These are phyloP conservation scores for Aureobasidium sp. DNA, from an alignment of 2,329 filamentous ascomycete genomes.

Conservation along the genomic window DNA sequence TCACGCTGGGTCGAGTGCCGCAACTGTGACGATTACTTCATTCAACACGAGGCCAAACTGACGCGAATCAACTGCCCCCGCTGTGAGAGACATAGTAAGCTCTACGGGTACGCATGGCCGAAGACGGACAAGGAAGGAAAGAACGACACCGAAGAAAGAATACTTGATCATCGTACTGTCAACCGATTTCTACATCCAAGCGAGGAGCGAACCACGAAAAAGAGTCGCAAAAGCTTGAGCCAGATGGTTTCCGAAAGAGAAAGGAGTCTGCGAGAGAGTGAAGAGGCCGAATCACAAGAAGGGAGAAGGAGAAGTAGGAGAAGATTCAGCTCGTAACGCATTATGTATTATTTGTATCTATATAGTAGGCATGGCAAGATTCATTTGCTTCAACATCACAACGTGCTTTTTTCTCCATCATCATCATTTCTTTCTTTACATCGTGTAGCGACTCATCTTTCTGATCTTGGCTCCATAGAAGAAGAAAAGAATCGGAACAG, in stretches of 20 bases:
- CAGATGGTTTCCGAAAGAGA: slow-evolving; percentile 25
- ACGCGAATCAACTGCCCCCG: slow-evolving; percentile 81
- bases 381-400: not conserved
- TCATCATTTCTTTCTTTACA: not conserved
- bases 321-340: slow-evolving; percentile 5
- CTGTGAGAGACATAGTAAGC: slow-evolving; percentile 89
- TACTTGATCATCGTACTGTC: slow-evolving; percentile 79
- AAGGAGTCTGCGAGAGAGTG: slow-evolving; percentile 22
- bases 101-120: slow-evolving; percentile 93
- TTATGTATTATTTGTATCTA: slow-evolving; percentile 1
- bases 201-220: slow-evolving; percentile 29
- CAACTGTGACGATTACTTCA: slow-evolving; percentile 73
- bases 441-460: slow-evolving; percentile 19
- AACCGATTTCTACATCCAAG: slow-evolving; percentile 69
- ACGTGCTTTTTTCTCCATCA: too few species aligned
- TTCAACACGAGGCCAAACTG: slow-evolving; percentile 81
- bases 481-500: slow-evolving; percentile 26
- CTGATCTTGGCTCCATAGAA: slow-evolving; percentile 24
- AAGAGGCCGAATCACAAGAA: slow-evolving; percentile 17
- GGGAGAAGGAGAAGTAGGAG: slow-evolving; percentile 19
- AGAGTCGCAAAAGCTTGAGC: slow-evolving; percentile 29
- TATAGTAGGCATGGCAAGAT: not conserved
- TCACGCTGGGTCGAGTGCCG: slow-evolving; percentile 83
- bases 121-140: slow-evolving; percentile 80
- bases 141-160: slow-evolving; percentile 58